Base-by-base conservation (phyloP, 352 stramenopile species). In the Phytophthora cryptogea region DNA sequence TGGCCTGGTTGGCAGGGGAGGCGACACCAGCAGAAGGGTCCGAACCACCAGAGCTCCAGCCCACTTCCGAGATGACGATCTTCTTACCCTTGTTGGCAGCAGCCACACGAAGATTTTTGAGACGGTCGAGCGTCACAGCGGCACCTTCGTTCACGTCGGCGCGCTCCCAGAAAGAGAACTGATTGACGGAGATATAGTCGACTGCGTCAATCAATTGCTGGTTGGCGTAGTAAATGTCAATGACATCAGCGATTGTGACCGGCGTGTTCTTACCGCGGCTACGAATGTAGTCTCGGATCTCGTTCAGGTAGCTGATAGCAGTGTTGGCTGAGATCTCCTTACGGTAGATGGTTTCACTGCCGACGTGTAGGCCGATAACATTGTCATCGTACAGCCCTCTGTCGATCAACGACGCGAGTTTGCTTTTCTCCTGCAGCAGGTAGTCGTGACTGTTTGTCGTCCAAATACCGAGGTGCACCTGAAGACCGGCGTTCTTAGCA, bases 131-230 rank as follows among this genome's bases (percentile, higher is more conserved):
- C 26, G 76, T 81, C 8, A 70, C 61, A 5, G 72, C 56, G 8
- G 62, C 59, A 13, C 54, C 82, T n/a, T 90, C 78, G 13, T 74
- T 78, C 11, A 82, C 54, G 37, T 87, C 68, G 5, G 49, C 54
- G 5, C 54, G 45, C 41, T 91, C 82, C 84, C 84, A 94, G 63
- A 88, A 88, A 10, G 80, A 83, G 48, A 94, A 94, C 63, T 94
- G 77, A 70, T 92, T 94, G 33, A 89, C 72, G 16, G 76, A 85
- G 16, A 90, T 57, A 50, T 80, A 78, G 51, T 94, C 84, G 2
- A 90, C 80, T 0, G 76, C 80, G 16, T 88, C 63, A 23, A 90
- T 51, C 2, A 94, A 58, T 37, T 79, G 26, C 27, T 57, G 74
- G 50, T 92, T 82, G n/a, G 57, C 51, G 44, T 85, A 73, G 70